Percentiles rank a stretch among this genome's conserved stretches.
These are phyloP conservation scores for Cladophialophora immunda DNA, from an alignment of 2,329 filamentous ascomycete species.

Conservation along the genomic window DNA sequence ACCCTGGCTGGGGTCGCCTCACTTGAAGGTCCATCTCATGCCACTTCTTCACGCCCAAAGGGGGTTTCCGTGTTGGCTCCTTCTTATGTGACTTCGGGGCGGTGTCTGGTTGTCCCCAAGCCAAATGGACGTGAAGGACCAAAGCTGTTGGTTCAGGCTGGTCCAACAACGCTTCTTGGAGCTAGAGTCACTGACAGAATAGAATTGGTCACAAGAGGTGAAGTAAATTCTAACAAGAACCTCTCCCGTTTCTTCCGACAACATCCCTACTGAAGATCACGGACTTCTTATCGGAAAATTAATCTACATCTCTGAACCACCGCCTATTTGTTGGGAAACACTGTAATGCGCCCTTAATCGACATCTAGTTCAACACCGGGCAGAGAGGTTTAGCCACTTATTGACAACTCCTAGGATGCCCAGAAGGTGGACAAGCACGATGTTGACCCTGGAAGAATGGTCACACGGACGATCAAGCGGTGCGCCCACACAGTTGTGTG, in stretches of 20 bases:
- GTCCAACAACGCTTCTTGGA: background rate
- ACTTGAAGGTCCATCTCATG: background rate
- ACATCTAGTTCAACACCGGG: background rate
- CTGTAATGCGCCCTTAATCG: background rate
- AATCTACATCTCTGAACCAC: background rate
- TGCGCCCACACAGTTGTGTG: background rate
- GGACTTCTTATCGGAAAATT: background rate
- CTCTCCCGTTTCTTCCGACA: background rate
- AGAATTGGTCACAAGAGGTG: slow-evolving; percentile 4
- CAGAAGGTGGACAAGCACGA: background rate
- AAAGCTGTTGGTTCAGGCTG: background rate
- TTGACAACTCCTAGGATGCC: background rate
- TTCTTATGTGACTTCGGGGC: background rate
- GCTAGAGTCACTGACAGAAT: background rate
- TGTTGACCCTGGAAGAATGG: background rate
- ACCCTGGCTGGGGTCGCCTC: background rate
- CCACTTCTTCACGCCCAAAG: background rate
- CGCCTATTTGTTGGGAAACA: slow-evolving; percentile 7
- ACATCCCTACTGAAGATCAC: slow-evolving; percentile 17
- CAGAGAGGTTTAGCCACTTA: background rate
- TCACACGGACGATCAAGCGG: background rate
- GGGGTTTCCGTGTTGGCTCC: background rate
- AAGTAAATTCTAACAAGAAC: background rate
- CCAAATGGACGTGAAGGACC: background rate
- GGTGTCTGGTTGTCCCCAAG: background rate